Conservation (phyloP, 306 rosid genomes). For the Acacia melanoxylon region DNA sequence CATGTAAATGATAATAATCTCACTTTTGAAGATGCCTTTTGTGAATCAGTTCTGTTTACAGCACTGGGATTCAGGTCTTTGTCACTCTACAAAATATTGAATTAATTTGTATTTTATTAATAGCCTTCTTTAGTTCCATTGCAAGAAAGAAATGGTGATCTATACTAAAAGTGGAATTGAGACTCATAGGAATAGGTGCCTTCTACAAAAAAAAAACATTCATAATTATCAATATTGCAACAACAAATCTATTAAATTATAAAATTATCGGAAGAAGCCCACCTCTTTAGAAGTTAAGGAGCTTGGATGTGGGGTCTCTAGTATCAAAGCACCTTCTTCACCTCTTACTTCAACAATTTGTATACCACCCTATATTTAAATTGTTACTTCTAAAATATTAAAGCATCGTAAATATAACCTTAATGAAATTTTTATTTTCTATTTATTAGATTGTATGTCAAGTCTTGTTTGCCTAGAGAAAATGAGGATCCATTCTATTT, state of each 20-base stretch:
- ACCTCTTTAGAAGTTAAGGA: neutral
- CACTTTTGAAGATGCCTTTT: too few relatives aligned
- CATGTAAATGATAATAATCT: too few relatives aligned
- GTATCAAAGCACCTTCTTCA: neutral
- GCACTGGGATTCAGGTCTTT: too few relatives aligned
- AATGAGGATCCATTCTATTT: neutral
- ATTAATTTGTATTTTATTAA: too few relatives aligned
- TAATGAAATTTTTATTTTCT: neutral
- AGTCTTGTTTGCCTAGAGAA: neutral
- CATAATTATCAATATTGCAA: neutral
- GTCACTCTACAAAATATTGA: too few relatives aligned
- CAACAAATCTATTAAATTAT: neutral
- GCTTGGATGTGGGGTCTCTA: neutral
- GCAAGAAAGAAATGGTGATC: too few relatives aligned
- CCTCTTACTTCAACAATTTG: neutral
- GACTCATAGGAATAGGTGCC: neutral
- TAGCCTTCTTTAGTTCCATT: too few relatives aligned
- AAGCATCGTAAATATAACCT: neutral
- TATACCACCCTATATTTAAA: neutral
- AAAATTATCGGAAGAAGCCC: neutral
- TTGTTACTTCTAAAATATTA: neutral
- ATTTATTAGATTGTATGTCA: neutral
- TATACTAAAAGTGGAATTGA: neutral
- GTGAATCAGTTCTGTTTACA: too few relatives aligned
- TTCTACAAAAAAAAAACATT: neutral